Percentiles rank a stretch among this genome's conserved stretches.
Conservation (phyloP, 164 flowering plant species). For the Aristolochia californica region DNA sequence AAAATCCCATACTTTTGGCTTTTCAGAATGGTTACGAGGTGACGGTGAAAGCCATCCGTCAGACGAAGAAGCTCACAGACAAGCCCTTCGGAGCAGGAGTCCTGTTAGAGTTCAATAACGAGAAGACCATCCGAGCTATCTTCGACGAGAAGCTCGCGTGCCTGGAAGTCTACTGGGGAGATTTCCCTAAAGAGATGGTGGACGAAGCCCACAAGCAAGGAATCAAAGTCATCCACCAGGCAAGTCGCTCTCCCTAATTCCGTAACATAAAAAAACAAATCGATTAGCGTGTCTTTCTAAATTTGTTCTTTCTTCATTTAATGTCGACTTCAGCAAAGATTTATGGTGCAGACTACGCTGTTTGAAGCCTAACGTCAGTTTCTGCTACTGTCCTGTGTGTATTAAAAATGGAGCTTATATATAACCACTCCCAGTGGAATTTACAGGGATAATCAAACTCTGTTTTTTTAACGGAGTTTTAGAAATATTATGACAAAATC, state of each 20-base stretch:
- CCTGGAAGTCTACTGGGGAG: constrained; percentile 25
- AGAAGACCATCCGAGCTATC: constrained; percentile 15
- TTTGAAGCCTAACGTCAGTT: too few relatives aligned
- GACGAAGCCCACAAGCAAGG: constrained; percentile 29
- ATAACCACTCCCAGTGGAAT: too few relatives aligned
- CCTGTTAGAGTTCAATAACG: constrained; percentile 16
- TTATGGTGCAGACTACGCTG: too few relatives aligned
- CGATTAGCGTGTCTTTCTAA: too few relatives aligned
- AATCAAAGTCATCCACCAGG: constrained; percentile 24
- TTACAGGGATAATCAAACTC: too few relatives aligned
- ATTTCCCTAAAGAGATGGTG: constrained; percentile 26
- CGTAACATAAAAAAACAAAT: neutral
- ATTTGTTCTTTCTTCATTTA: neutral
- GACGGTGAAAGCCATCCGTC: constrained; percentile 18
- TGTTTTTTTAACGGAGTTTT: too few relatives aligned
- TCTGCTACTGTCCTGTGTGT: too few relatives aligned
- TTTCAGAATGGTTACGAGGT: constrained; percentile 15
- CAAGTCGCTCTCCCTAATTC: neutral
- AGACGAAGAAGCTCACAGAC: constrained; percentile 18
- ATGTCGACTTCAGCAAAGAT: too few relatives aligned
- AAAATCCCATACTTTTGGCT: neutral
- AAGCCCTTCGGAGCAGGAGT: constrained; percentile 18
- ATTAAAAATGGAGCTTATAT: too few relatives aligned
- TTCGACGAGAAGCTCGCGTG: constrained; percentile 22
- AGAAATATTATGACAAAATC: too few relatives aligned